phyloP scores from a whole-genome alignment of 345 rosid genomes.

The Melastoma malabathricum region DNA sequence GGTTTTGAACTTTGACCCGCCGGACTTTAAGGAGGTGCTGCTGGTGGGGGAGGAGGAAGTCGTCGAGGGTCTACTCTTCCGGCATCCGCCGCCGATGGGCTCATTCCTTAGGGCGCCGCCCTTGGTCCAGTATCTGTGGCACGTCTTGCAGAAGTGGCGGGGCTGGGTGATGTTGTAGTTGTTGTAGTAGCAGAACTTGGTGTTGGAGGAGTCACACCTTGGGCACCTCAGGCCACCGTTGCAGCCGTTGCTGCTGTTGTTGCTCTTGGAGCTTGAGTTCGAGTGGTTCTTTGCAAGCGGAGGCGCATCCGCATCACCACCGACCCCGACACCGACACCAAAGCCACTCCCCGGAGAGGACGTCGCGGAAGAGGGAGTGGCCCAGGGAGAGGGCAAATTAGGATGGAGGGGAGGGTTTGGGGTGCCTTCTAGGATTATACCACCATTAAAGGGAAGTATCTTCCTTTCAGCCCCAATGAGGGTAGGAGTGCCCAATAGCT shows the following conservation, averaged over 20 bases:
- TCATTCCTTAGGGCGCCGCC: conserved; percentile 65
- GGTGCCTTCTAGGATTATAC: conserved; percentile 31
- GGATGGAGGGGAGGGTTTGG: conserved; percentile 9
- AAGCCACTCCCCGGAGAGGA: neutral
- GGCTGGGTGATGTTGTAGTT: conserved; percentile 78
- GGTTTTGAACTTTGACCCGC: conserved; percentile 25
- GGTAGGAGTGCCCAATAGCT: conserved; percentile 38
- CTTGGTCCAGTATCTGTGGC: conserved; percentile 77
- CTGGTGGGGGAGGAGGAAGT: conserved; percentile 12
- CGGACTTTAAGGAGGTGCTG: conserved; percentile 13
- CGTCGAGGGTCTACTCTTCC: conserved; percentile 40
- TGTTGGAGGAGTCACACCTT: conserved; percentile 58
- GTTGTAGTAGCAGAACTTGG: conserved; percentile 77
- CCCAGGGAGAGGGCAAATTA: conserved; percentile 13
- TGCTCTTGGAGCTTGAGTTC: conserved; percentile 6
- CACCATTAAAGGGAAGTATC: conserved; percentile 18
- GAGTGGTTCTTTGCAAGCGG: conserved; percentile 1
- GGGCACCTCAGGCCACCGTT: conserved; percentile 39
- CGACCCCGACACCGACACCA: too few relatives aligned
- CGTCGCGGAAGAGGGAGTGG: conserved; percentile 20
- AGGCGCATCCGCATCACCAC: too few relatives aligned
- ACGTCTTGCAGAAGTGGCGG: conserved; percentile 77
- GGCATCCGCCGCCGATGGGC: conserved; percentile 70
- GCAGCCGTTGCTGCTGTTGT: conserved; percentile 5
- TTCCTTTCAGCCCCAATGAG: conserved; percentile 27